These are phyloP conservation scores for Fusarium lateritium DNA, from an alignment of 2,329 filamentous ascomycete species.

Conservation along the genomic window DNA sequence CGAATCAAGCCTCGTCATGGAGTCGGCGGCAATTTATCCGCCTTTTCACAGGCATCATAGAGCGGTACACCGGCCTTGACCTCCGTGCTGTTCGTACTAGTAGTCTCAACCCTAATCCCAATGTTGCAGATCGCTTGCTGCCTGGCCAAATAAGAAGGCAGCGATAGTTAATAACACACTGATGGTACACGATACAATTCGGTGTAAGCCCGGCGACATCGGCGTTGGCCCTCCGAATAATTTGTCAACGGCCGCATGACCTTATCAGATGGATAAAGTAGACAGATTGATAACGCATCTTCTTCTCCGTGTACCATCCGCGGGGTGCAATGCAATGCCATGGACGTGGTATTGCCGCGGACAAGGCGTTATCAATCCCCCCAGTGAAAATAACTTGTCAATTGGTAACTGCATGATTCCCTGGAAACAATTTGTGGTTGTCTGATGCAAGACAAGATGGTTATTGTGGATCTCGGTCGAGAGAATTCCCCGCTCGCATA, in stretches of 20 bases:
- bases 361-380: background rate
- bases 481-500: conserved; percentile 37
- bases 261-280: conserved; percentile 38
- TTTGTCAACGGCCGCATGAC: conserved; percentile 10
- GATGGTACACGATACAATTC: background rate
- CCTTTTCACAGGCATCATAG: background rate
- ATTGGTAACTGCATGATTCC: background rate
- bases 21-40: conserved; percentile 20
- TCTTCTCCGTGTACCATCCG: conserved; percentile 2
- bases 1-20: conserved; percentile 34
- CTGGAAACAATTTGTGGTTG: background rate
- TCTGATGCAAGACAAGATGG: background rate
- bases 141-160: conserved; percentile 38
- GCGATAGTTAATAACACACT: conserved; percentile 34
- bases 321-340: background rate
- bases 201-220: conserved; percentile 26
- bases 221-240: conserved; percentile 19
- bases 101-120: conserved; percentile 24
- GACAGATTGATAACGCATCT: conserved; percentile 38
- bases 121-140: conserved; percentile 26
- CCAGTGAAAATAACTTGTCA: background rate
- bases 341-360: background rate
- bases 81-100: conserved; percentile 14
- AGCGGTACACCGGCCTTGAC: conserved; percentile 20
- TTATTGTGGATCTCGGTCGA: conserved; percentile 28